Conservation (phyloP, 768 basidiomycete genomes). For the Pulveroboletus sp. region DNA sequence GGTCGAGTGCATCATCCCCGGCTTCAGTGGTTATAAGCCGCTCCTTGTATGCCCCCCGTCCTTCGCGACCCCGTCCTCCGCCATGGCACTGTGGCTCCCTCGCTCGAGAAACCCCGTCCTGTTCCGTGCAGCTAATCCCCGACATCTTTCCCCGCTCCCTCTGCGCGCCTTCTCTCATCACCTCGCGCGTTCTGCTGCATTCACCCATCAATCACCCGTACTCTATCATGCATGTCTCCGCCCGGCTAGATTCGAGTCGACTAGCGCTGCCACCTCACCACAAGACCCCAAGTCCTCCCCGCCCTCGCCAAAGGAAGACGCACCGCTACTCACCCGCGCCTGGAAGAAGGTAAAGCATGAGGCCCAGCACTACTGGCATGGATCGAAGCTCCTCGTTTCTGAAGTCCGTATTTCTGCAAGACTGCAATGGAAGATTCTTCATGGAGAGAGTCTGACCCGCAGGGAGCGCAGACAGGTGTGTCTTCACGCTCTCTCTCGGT, state of each 20-base stretch:
- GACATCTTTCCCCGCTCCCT: slow-evolving; percentile 7
- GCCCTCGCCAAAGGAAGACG: slow-evolving; percentile 44
- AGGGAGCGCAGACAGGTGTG: slow-evolving; percentile 88
- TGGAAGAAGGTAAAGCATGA: slow-evolving; percentile 98
- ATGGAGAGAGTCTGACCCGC: slow-evolving; percentile 86
- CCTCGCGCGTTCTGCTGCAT: slow-evolving; percentile 10
- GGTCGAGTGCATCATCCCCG: no score
- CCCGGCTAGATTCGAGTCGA: slow-evolving; percentile 14
- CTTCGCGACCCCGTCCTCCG: background rate
- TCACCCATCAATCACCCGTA: slow-evolving; percentile 21
- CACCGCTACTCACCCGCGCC: slow-evolving; percentile 51
- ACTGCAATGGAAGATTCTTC: slow-evolving; percentile 87
- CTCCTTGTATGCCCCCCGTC: no score
- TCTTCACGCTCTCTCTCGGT: background rate
- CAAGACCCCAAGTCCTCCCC: slow-evolving; percentile 46
- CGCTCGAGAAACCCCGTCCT: slow-evolving; percentile 44
- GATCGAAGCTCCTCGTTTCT: slow-evolving; percentile 87
- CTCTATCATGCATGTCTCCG: slow-evolving; percentile 12
- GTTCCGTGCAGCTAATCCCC: slow-evolving; percentile 31
- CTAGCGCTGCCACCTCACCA: slow-evolving; percentile 4
- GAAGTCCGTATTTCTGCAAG: slow-evolving; percentile 88
- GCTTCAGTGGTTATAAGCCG: no score
- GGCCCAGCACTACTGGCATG: slow-evolving; percentile 95
- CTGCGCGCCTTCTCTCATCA: slow-evolving; percentile 7
- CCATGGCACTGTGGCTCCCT: slow-evolving; percentile 78